Percentiles rank a stretch among this genome's conserved stretches.
Evolutionary conservation across 345 rosid species (phyloP).

Genomic region (Rhizophora mangle): DNA sequence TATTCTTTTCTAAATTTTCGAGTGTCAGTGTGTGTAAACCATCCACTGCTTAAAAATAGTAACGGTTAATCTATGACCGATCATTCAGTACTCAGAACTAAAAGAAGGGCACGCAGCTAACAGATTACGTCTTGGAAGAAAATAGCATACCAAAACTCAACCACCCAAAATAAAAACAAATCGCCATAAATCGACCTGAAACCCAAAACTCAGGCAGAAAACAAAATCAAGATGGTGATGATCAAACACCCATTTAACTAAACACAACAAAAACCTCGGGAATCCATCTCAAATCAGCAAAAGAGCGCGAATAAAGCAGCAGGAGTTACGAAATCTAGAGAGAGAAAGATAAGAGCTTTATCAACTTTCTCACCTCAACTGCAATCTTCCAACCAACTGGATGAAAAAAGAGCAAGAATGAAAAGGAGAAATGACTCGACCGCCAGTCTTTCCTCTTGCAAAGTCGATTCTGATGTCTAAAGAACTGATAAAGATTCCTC

Average conservation of each 20-base stretch:
- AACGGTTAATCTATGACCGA: background rate
- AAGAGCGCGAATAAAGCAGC: background rate
- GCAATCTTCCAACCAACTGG: background rate
- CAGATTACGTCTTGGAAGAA: background rate
- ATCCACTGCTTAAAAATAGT: no score
- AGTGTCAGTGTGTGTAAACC: no score
- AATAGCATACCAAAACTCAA: background rate
- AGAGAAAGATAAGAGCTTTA: background rate
- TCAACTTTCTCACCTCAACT: no score
- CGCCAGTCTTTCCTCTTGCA: constrained; percentile 31
- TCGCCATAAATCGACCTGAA: constrained; percentile 1
- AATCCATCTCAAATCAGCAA: background rate
- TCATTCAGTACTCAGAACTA: background rate
- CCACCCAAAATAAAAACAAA: background rate
- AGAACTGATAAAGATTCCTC: constrained; percentile 30
- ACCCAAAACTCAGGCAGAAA: constrained; percentile 2
- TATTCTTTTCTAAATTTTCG: no score
- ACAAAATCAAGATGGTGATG: background rate
- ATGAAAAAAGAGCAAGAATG: constrained; percentile 1
- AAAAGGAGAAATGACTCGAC: constrained; percentile 40
- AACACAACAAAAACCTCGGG: background rate
- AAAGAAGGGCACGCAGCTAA: background rate
- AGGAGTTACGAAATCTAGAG: background rate
- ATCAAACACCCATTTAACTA: constrained; percentile 4
- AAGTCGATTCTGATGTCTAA: constrained; percentile 16